Evolutionary conservation across 305 asterid species (phyloP).

Genomic region (Fraxinus floribunda): DNA sequence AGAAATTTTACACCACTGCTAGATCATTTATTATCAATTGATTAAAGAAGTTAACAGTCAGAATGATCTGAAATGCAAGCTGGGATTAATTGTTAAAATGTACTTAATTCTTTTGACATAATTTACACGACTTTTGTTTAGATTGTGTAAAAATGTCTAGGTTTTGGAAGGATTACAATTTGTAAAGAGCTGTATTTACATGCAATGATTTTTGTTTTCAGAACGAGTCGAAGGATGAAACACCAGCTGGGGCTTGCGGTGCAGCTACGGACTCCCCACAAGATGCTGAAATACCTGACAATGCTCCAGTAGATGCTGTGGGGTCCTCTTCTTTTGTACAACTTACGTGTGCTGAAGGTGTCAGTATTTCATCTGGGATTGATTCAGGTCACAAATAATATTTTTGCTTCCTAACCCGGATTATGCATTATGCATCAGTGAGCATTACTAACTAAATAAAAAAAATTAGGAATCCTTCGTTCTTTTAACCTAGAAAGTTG

Average conservation of each 20-base stretch:
- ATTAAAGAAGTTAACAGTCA: neutral
- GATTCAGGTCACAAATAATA: neutral
- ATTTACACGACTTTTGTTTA: neutral
- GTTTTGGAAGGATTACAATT: neutral
- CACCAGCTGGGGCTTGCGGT: neutral
- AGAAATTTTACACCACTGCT: neutral
- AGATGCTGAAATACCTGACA: neutral
- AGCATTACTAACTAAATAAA: neutral
- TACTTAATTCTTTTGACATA: neutral
- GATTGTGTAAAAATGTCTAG: neutral
- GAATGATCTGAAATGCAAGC: neutral
- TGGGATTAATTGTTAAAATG: neutral
- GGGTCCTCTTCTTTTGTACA: neutral
- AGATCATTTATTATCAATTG: neutral
- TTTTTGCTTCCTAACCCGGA: neutral
- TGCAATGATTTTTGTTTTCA: neutral
- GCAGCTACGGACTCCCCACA: neutral
- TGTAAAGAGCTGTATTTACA: neutral
- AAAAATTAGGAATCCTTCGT: neutral
- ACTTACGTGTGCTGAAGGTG: neutral
- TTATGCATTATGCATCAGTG: neutral
- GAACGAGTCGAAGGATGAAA: neutral
- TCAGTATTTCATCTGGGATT: neutral
- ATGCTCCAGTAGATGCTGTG: neutral
- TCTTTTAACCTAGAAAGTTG: neutral